Conservation (phyloP, 2,329 filamentous ascomycete genomes). For the Fonsecaea monophora region DNA sequence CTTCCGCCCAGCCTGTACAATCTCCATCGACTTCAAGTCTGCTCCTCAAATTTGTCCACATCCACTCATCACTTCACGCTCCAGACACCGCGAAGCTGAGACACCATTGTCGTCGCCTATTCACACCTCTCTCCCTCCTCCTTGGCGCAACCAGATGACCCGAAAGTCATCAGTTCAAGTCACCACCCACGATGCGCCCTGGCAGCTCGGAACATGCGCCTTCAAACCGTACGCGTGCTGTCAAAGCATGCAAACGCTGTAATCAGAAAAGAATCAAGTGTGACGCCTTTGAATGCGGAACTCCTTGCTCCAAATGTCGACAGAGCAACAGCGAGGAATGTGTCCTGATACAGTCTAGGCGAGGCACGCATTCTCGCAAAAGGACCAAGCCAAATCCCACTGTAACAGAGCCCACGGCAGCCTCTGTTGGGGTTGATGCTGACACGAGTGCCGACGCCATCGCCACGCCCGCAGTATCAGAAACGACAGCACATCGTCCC, state of each 20-base stretch:
- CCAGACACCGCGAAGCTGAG: background rate
- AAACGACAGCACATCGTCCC: constrained; percentile 13
- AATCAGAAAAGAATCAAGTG: constrained; percentile 24
- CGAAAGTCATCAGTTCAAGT: background rate
- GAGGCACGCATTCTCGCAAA: constrained; percentile 22
- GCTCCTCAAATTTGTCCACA: background rate
- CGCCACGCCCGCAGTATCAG: constrained; percentile 7
- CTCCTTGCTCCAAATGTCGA: constrained; percentile 21
- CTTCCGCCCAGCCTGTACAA: constrained; percentile 1
- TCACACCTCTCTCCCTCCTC: background rate
- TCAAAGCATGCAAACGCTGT: constrained; percentile 22
- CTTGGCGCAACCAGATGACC: background rate
- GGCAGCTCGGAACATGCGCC: constrained; percentile 6
- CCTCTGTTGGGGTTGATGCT: constrained; percentile 12
- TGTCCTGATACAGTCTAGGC: constrained; percentile 18
- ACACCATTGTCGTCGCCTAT: background rate
- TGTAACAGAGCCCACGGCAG: constrained; percentile 2
- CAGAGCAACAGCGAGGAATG: constrained; percentile 22
- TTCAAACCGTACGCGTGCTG: constrained; percentile 17
- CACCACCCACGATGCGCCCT: constrained; percentile 8
- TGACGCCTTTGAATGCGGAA: constrained; percentile 21
- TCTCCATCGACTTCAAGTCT: background rate
- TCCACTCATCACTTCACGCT: background rate
- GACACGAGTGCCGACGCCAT: constrained; percentile 9
- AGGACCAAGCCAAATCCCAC: constrained; percentile 19